A percentile compares a stretch with the other conserved stretches of the same genome.
Evolutionary conservation across 148 eudicot species (phyloP).

Genomic region (Heliamphora exappendiculata): DNA sequence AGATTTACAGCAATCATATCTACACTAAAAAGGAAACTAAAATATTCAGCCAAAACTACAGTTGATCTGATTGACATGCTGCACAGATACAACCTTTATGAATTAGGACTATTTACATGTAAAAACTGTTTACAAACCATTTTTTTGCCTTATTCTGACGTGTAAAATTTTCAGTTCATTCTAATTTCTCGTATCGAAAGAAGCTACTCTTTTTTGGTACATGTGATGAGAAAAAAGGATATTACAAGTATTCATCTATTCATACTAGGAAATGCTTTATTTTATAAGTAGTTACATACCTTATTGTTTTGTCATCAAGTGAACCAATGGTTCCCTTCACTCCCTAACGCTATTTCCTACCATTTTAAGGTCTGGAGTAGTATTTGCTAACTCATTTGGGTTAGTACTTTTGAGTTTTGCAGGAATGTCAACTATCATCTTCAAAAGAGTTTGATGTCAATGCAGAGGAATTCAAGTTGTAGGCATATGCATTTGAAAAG

Average conservation of each 20-base stretch:
- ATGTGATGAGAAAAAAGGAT: too few species aligned
- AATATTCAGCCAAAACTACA: too few species aligned
- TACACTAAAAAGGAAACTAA: too few species aligned
- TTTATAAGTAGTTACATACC: not conserved
- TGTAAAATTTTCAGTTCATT: too few species aligned
- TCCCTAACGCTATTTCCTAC: not conserved
- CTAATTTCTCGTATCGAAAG: too few species aligned
- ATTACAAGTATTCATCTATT: not conserved
- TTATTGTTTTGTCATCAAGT: not conserved
- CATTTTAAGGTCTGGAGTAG: not conserved
- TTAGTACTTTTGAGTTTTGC: slow-evolving; percentile 13
- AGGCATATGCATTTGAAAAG: not conserved
- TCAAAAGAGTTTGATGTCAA: slow-evolving; percentile 30
- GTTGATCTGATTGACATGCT: too few species aligned
- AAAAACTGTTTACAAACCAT: too few species aligned
- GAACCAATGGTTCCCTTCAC: not conserved
- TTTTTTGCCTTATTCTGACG: too few species aligned
- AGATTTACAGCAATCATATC: too few species aligned
- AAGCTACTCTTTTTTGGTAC: too few species aligned
- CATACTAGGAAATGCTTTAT: not conserved
- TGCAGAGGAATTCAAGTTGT: slow-evolving; percentile 22
- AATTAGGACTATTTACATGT: too few species aligned
- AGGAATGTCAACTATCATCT: slow-evolving; percentile 47
- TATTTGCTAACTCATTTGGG: not conserved
- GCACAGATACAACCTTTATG: not conserved